Percentiles rank a stretch among this genome's conserved stretches.
These are phyloP conservation scores for Hygrocybe punicea DNA, from an alignment of 768 basidiomycete species.

Conservation along the genomic window DNA sequence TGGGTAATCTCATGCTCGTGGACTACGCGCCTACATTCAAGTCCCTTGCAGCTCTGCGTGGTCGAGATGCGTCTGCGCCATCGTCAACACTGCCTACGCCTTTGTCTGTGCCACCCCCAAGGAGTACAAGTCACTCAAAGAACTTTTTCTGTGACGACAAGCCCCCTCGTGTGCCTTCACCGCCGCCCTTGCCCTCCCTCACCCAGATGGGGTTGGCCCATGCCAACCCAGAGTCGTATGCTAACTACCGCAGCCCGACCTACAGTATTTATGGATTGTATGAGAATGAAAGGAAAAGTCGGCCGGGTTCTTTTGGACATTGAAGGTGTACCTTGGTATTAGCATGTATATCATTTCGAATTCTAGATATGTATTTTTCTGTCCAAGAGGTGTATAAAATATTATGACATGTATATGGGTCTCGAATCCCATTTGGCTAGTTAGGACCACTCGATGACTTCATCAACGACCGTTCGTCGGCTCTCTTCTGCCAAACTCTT, in stretches of 20 bases:
- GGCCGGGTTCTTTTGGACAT: constrained; percentile 8
- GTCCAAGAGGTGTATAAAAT: too few species aligned
- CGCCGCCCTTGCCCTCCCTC: constrained; percentile 67
- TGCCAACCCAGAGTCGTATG: constrained; percentile 56
- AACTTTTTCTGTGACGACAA: constrained; percentile 45
- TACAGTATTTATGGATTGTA: constrained; percentile 81
- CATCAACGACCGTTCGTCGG: too few species aligned
- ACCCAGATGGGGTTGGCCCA: constrained; percentile 75
- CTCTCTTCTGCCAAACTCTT: too few species aligned
- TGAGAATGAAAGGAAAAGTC: constrained; percentile 57
- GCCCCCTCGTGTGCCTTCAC: constrained; percentile 78
- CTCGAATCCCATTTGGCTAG: too few species aligned
- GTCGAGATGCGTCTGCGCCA: constrained; percentile 4
- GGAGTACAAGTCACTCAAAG: constrained; percentile 13
- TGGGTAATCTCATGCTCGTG: constrained; percentile 62
- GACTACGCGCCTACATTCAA: constrained; percentile 46
- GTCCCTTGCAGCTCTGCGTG: constrained; percentile 28
- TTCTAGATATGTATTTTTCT: too few species aligned
- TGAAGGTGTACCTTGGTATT: not conserved
- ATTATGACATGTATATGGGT: too few species aligned
- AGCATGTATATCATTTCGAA: too few species aligned
- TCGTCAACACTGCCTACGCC: not conserved
- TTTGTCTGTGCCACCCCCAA: not conserved
- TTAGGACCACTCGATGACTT: too few species aligned
- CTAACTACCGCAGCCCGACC: constrained; percentile 72